Percentiles rank a stretch among this genome's conserved stretches.
Conservation (phyloP, 192 early-diverging fungal genomes). For the Backusella macrospora region DNA sequence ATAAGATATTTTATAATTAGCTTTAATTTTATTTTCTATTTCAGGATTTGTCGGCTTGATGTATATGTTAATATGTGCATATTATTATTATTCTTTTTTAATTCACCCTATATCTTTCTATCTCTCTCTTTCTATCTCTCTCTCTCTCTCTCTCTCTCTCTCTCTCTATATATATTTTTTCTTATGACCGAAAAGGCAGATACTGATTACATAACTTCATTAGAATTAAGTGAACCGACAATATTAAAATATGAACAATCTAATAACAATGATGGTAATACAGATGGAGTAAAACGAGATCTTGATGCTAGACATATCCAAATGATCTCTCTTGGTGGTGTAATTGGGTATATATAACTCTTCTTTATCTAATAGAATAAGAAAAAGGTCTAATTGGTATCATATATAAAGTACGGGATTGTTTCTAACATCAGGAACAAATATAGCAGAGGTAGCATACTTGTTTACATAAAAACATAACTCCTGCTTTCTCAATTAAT, state of each 20-base stretch:
- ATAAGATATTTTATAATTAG: too few species aligned
- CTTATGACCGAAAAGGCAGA: not conserved
- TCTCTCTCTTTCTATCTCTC: not conserved
- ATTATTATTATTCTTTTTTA: too few species aligned
- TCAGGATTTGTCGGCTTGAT: too few species aligned
- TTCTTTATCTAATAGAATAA: not conserved
- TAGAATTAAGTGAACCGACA: not conserved
- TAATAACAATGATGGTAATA: not conserved
- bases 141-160: not conserved
- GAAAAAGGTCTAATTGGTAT: not conserved
- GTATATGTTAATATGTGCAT: too few species aligned
- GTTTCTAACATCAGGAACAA: constrained; percentile 70
- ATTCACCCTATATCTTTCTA: too few species aligned
- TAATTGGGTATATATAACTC: constrained; percentile 18
- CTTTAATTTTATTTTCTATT: too few species aligned
- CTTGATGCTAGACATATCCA: constrained; percentile 34
- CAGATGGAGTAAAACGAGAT: constrained; percentile 11
- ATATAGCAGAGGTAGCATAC: constrained; percentile 47
- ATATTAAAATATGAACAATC: not conserved
- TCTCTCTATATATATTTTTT: not conserved
- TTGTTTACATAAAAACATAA: not conserved
- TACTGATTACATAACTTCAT: not conserved
- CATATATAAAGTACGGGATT: constrained; percentile 58
- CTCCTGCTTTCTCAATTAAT: not conserved
- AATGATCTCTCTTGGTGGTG: constrained; percentile 35